Evolutionary conservation across 2,329 filamentous ascomycete genomes (phyloP), one percentile per base, ranked within the genome.

Genomic region (Colletotrichum magnum): DNA sequence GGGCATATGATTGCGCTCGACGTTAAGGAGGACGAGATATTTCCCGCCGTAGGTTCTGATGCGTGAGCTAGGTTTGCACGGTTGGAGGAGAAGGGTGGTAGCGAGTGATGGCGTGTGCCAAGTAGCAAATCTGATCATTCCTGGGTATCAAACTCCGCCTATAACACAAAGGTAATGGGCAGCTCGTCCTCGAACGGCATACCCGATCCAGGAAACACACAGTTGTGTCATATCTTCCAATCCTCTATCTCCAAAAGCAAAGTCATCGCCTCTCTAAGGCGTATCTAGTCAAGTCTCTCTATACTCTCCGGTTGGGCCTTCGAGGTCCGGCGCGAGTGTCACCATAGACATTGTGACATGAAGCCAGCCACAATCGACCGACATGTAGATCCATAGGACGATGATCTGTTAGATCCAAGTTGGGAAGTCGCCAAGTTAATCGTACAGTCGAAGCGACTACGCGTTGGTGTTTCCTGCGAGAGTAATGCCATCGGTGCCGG

Each of bases 1-100:
- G 88, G 88, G 0, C 83, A 90, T 75, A 92, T 92, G 89, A 74
- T 91, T 50, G 78, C 90, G 1, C 76, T 90, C 60, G 89, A 92
- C 76, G 79, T 81, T 56, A 79, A 74, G 24, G 82, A 85, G 64
- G 78, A 80, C 12, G 84, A 87, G 21, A 74, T 74, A 7, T 75
- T 77, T 3, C 50, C 51, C 9, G 43, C 32, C 2, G 7, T 6
- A 0, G 32, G 32, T 36, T 36, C 32, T 36, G 32, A 12, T 36
- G 32, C 32, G 32, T 36, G 32, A 36, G 32, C 7, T 36, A 3
- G 32, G 32, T 36, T 36, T 2, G 10, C 32, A 36, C 32, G 32
- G 10, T 10, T 36, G 6, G 32, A 36, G 7, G 9, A 10, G 32
- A 9, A 12, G 10, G 32, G 7, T 36, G 32, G 32, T 24, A 36